Percentiles rank a stretch among this genome's conserved stretches.
phyloP scores from a whole-genome alignment of 352 stramenopile genomes.

The Phytophthora colocasiae region DNA sequence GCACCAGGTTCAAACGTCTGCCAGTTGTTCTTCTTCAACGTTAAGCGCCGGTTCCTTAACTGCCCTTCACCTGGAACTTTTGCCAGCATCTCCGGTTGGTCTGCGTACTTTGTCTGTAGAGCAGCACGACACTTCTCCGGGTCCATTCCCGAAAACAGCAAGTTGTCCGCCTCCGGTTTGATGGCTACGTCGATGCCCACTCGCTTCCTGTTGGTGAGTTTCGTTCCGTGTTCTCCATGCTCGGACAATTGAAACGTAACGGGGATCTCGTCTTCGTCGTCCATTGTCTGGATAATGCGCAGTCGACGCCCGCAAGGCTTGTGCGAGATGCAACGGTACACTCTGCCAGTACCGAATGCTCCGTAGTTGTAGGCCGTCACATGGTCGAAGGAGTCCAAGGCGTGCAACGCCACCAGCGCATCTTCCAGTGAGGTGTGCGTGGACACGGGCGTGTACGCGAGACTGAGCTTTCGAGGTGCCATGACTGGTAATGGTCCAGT shows the following conservation, averaged over 20 bases:
- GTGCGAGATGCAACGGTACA: conserved; percentile 37
- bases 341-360: conserved; percentile 11
- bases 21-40: conserved; percentile 23
- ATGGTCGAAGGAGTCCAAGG: conserved; percentile 23
- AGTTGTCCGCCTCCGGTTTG: conserved; percentile 26
- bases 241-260: conserved; percentile 28
- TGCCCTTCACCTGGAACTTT: conserved; percentile 27
- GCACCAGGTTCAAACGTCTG: neutral
- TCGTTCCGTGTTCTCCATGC: conserved; percentile 15
- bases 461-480: conserved; percentile 3
- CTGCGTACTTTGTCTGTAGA: conserved; percentile 26
- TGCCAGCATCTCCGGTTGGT: conserved; percentile 19
- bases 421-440: conserved; percentile 32
- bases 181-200: conserved; percentile 24
- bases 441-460: conserved; percentile 18
- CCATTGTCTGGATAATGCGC: conserved; percentile 17
- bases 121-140: conserved; percentile 16
- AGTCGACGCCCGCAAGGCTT: conserved; percentile 22
- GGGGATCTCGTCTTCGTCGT: conserved; percentile 33
- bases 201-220: conserved; percentile 19
- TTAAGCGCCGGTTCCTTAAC: conserved; percentile 26
- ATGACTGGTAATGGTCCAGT: neutral
- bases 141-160: conserved; percentile 11
- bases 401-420: conserved; percentile 22
- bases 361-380: conserved; percentile 40